Evolutionary conservation across 805 yeast genomes (phyloP).

Genomic region (Kockiozyma suomiensis): DNA sequence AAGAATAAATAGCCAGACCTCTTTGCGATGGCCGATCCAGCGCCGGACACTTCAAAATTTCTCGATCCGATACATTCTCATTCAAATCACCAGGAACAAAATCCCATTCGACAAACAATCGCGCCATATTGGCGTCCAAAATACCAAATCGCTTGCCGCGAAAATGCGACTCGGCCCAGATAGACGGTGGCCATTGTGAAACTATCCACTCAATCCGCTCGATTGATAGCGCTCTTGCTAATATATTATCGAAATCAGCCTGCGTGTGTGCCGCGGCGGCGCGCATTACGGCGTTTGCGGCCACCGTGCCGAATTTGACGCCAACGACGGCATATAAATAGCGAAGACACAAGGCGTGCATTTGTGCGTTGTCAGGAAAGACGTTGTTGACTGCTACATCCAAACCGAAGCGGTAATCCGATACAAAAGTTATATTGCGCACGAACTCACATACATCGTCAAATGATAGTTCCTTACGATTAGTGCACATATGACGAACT

Average conservation of each 20-base stretch:
- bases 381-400: constrained; percentile 9
- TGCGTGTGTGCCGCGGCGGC: constrained; percentile 18
- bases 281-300: constrained; percentile 17
- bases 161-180: constrained; percentile 24
- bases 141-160: constrained; percentile 22
- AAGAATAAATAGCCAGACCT: constrained; percentile 6
- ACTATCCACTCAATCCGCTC: constrained; percentile 10
- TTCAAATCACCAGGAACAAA: constrained; percentile 7
- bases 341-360: constrained; percentile 21
- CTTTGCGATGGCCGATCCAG: neutral
- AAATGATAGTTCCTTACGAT: constrained; percentile 9
- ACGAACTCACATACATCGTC: constrained; percentile 11
- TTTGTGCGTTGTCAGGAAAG: constrained; percentile 16
- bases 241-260: constrained; percentile 3
- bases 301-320: constrained; percentile 12
- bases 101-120: constrained; percentile 21
- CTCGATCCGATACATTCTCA: neutral
- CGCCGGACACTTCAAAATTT: constrained; percentile 8
- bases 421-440: constrained; percentile 15
- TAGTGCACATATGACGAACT: constrained; percentile 2
- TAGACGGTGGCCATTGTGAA: constrained; percentile 14
- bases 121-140: constrained; percentile 16
- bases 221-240: constrained; percentile 3
- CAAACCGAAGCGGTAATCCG: constrained; percentile 19
- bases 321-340: constrained; percentile 17